Evolutionary conservation across 148 eudicot genomes (phyloP).

Genomic region (Camellia lanceoleosa): DNA sequence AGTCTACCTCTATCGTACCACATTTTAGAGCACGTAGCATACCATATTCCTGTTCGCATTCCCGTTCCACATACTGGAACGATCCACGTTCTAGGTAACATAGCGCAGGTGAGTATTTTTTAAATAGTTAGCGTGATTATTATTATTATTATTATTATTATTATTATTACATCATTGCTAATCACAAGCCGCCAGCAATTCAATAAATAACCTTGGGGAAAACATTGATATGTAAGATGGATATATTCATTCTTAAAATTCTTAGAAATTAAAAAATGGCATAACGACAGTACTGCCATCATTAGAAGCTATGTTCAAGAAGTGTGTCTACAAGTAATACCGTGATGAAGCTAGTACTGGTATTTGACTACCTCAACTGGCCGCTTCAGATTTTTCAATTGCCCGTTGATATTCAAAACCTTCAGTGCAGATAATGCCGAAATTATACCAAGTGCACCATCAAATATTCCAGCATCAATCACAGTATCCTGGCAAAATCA

Average conservation of each 20-base stretch:
- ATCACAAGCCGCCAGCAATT: not conserved
- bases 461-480: conserved; percentile 92
- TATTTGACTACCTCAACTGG: conserved; percentile 74
- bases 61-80: too few species aligned
- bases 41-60: too few species aligned
- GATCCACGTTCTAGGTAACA: too few species aligned
- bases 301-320: not conserved
- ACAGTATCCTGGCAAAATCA: conserved; percentile 72
- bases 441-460: conserved; percentile 84
- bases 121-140: not conserved
- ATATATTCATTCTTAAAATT: not conserved
- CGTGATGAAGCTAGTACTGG: not conserved
- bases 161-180: not conserved
- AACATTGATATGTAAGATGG: not conserved
- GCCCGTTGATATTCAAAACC: conserved; percentile 54
- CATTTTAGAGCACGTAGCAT: too few species aligned
- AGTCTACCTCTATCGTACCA: too few species aligned
- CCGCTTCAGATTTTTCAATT: conserved; percentile 47
- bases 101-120: too few species aligned
- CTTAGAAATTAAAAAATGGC: not conserved
- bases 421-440: conserved; percentile 84
- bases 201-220: not conserved
- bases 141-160: not conserved
- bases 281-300: not conserved
- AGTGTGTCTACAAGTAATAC: not conserved